phyloP scores from a whole-genome alignment of 257 asterid genomes.

The Vinca minor region DNA sequence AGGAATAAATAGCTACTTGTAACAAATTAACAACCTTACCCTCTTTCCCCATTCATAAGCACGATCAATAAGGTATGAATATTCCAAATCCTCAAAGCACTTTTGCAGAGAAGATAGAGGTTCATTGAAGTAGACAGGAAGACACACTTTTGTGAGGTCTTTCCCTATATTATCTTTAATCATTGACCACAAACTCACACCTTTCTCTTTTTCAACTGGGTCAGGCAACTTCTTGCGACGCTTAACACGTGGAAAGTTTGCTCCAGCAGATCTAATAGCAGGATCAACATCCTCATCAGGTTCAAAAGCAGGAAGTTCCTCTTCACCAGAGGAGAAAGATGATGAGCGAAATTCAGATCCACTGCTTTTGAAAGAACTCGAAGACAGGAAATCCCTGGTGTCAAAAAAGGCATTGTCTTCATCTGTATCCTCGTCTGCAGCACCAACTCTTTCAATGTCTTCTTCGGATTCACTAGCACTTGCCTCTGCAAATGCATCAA shows the following conservation, averaged over 20 bases:
- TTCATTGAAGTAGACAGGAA: constrained; percentile 96
- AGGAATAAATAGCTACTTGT: no score
- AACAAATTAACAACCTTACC: constrained; percentile 31
- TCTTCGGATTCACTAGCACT: constrained; percentile 76
- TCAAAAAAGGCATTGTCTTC: constrained; percentile 84
- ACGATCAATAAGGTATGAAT: constrained; percentile 86
- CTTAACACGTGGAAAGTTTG: constrained; percentile 63
- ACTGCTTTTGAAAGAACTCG: constrained; percentile 70
- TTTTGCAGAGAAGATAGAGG: constrained; percentile 95
- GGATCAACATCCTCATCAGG: constrained; percentile 61
- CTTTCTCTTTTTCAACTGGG: constrained; percentile 88
- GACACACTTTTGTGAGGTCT: constrained; percentile 94
- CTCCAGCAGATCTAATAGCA: constrained; percentile 49
- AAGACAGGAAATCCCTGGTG: constrained; percentile 81
- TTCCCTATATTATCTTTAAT: constrained; percentile 95
- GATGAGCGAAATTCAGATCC: constrained; percentile 65
- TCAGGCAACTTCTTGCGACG: constrained; percentile 85
- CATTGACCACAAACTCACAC: constrained; percentile 97
- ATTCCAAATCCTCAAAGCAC: constrained; percentile 91
- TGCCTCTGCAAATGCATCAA: constrained; percentile 43
- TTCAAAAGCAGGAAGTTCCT: constrained; percentile 42
- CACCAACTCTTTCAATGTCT: constrained; percentile 81
- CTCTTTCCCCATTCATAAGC: constrained; percentile 83
- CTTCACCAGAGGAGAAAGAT: constrained; percentile 77
- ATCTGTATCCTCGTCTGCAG: constrained; percentile 85